Evolutionary conservation across 2,329 filamentous ascomycete species (phyloP).

Genomic region (Mycosphaerella sp.): DNA sequence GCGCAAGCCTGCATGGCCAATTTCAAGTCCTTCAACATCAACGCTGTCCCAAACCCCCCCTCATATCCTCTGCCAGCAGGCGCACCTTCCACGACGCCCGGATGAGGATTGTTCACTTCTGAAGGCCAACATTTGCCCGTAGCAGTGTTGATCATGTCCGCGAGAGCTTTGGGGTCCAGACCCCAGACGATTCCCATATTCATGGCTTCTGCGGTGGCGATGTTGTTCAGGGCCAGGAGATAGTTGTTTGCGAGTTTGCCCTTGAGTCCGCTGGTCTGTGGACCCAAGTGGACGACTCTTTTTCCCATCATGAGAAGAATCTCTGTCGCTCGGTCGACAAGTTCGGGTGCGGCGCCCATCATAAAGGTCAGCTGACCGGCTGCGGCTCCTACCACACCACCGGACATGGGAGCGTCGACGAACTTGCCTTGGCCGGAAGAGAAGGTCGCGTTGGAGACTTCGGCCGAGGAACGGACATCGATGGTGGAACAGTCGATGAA

Average conservation of each 20-base stretch:
- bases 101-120: slow-evolving; percentile 91
- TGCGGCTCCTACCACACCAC: slow-evolving; percentile 83
- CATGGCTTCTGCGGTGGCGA: slow-evolving; percentile 61
- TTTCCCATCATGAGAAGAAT: slow-evolving; percentile 77
- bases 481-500: slow-evolving; percentile 98
- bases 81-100: slow-evolving; percentile 68
- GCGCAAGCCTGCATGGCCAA: slow-evolving; percentile 43
- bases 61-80: slow-evolving; percentile 67
- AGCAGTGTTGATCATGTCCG: slow-evolving; percentile 83
- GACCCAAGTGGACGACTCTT: slow-evolving; percentile 77
- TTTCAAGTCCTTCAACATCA: slow-evolving; percentile 47
- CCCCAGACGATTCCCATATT: slow-evolving; percentile 59
- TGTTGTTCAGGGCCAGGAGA: slow-evolving; percentile 87
- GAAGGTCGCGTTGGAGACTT: slow-evolving; percentile 65
- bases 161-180: slow-evolving; percentile 60
- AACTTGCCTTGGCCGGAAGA: slow-evolving; percentile 66
- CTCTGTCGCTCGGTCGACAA: slow-evolving; percentile 59
- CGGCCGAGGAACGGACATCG: slow-evolving; percentile 75
- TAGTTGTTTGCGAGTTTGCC: slow-evolving; percentile 98
- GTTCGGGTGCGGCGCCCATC: slow-evolving; percentile 63
- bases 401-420: slow-evolving; percentile 94
- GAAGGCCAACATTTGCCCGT: slow-evolving; percentile 96
- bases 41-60: slow-evolving; percentile 45
- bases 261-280: slow-evolving; percentile 75
- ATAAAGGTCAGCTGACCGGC: slow-evolving; percentile 92